A percentile compares a stretch with the other conserved stretches of the same genome.
These are phyloP conservation scores for Candida smagusa DNA, from an alignment of 1,139 yeast species.

Conservation along the genomic window DNA sequence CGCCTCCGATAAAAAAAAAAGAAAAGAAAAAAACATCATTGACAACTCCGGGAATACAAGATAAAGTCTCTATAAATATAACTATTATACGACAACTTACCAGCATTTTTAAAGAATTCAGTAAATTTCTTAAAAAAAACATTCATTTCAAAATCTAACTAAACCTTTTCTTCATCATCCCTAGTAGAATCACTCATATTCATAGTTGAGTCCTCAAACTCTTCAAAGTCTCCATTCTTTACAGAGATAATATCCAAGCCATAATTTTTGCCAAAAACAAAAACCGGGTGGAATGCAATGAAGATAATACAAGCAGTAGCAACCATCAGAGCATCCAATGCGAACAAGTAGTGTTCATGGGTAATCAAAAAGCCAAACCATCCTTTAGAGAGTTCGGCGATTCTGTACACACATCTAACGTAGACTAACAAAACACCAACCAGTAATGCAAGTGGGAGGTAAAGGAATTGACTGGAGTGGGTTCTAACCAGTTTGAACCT, in stretches of 20 bases:
- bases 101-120: too few species aligned
- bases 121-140: too few species aligned
- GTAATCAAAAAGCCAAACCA: constrained; percentile 35
- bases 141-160: too few species aligned
- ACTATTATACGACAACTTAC: too few species aligned
- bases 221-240: background rate
- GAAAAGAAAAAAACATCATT: too few species aligned
- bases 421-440: constrained; percentile 22
- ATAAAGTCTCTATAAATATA: too few species aligned
- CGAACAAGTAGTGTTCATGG: constrained; percentile 26
- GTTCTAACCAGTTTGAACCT: constrained; percentile 11
- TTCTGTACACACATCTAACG: constrained; percentile 30
- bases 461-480: constrained; percentile 17
- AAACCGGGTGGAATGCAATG: constrained; percentile 25
- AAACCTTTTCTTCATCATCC: too few species aligned
- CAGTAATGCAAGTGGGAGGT: constrained; percentile 22
- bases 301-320: constrained; percentile 19
- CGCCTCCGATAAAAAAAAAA: too few species aligned
- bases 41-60: too few species aligned
- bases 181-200: too few species aligned
- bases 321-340: constrained; percentile 26
- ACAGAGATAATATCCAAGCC: constrained; percentile 7
- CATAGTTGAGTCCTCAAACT: background rate
- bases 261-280: constrained; percentile 22
- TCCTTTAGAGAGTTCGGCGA: constrained; percentile 30